A percentile compares a stretch with the other conserved stretches of the same genome.
Conservation (phyloP, 1,284 basidiomycete genomes). For the Rhodotorula mucilaginosa region DNA sequence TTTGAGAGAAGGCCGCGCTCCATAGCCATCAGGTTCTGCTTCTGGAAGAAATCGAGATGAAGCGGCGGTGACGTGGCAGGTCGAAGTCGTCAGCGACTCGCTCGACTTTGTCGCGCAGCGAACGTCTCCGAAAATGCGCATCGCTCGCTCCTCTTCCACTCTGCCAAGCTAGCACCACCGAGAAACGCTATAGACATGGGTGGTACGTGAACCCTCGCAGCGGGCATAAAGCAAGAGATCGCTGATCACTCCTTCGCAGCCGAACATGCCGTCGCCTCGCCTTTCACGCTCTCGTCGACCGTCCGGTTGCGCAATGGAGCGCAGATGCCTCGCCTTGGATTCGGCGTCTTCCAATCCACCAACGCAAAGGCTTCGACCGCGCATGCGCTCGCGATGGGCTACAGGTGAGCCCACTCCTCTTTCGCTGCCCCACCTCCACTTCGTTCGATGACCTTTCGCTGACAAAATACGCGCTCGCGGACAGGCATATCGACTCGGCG, state of each 20-base stretch:
- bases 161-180: not conserved
- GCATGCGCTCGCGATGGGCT: conserved; percentile 70
- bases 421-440: not conserved
- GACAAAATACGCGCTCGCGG: not conserved
- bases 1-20: too few relatives aligned
- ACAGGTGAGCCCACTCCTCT: conserved; percentile 48
- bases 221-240: too few relatives aligned
- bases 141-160: not conserved
- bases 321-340: conserved; percentile 69
- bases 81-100: too few relatives aligned
- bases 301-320: conserved; percentile 33
- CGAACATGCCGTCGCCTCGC: conserved; percentile 21
- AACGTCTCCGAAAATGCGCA: not conserved
- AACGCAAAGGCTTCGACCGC: conserved; percentile 59
- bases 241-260: conserved; percentile 2
- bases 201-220: not conserved
- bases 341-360: conserved; percentile 73
- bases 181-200: not conserved
- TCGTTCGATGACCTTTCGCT: not conserved
- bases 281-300: conserved; percentile 6
- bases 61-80: too few relatives aligned
- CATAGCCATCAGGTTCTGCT: too few relatives aligned
- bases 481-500: conserved; percentile 62
- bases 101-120: too few relatives aligned
- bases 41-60: too few relatives aligned